phyloP scores from a whole-genome alignment of 2,329 filamentous ascomycete genomes.

The Colletotrichum spinosum region DNA sequence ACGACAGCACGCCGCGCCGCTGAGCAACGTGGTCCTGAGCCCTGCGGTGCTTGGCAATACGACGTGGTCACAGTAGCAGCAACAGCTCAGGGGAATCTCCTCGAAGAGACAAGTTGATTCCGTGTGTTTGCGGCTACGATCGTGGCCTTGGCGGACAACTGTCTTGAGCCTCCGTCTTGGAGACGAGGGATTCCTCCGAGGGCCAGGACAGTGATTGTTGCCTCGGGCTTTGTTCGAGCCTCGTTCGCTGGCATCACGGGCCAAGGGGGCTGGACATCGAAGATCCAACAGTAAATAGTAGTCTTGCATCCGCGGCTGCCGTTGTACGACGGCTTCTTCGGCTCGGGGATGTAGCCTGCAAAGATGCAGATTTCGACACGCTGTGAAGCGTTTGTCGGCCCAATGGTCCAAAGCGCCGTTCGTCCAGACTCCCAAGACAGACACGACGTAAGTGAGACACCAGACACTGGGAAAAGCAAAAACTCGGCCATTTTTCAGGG shows the following conservation, averaged over 20 bases:
- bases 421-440: neutral
- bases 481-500: neutral
- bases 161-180: too few relatives aligned
- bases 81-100: neutral
- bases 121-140: neutral
- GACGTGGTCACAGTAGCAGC: neutral
- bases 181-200: neutral
- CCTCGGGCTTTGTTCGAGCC: slow-evolving; percentile 28
- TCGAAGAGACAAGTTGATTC: too few relatives aligned
- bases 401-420: neutral
- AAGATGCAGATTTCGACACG: neutral
- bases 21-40: slow-evolving; percentile 27
- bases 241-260: slow-evolving; percentile 31
- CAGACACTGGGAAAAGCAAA: neutral
- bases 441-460: neutral
- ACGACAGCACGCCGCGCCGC: slow-evolving; percentile 19
- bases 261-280: slow-evolving; percentile 30
- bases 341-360: neutral
- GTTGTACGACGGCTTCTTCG: slow-evolving; percentile 11
- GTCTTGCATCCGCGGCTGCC: neutral
- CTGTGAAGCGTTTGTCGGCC: neutral
- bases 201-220: neutral
- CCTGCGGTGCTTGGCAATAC: slow-evolving; percentile 29
- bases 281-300: neutral
- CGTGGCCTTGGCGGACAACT: slow-evolving; percentile 19